Evolutionary conservation across 163 green algal species (phyloP), one percentile per base, ranked within the genome.

Genomic region (Coccomyxa subellipsoidea): DNA sequence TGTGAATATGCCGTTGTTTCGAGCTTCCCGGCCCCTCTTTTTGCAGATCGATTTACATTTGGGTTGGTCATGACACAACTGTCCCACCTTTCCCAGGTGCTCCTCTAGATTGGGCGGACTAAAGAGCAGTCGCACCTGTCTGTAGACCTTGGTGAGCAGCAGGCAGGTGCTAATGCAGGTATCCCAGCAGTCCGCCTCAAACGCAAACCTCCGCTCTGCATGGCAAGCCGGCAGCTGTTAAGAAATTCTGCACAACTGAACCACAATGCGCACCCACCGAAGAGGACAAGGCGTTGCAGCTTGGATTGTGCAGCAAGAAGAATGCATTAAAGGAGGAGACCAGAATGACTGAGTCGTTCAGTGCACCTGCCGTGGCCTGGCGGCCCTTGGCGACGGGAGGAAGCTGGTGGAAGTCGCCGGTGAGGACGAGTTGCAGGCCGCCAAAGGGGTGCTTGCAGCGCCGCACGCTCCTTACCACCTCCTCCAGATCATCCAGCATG

Each of bases 401-500:
- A 79, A 93, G 89, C 86, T 93, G 90, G 78, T 90, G 84, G 80
- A 93, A 93, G 79, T 92, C 89, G 40, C 90, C 86, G 82, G 82
- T 78, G 4, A 84, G 82, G 0, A 86, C 69, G 34, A 80, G 70
- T 83, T 92, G 90, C n/a, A 93, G 82, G 37, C 90, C 90, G 12
- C 90, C 90, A 84, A 92, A 93, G 47, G 89, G 82, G 0, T 54
- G 53, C 4, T 81, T 37, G 70, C 35, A 82, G 76, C 81, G 73
- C 27, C 89, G 79, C 69, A 92, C 53, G 27, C 76, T 38, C 38
- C 90, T 71, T 0, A 87, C 89, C 9, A 92, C 53, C 4, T 54
- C 80, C 38, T 93, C 90, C 18, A 93, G 75, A 29, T 36, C 37
- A 31, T 92, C 89, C 66, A 93, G 90, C 76, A 90, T 53, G n/a